A percentile compares a stretch with the other conserved stretches of the same genome.
Evolutionary conservation across 2,329 filamentous ascomycete species (phyloP).

Genomic region (Epichloe baconii): DNA sequence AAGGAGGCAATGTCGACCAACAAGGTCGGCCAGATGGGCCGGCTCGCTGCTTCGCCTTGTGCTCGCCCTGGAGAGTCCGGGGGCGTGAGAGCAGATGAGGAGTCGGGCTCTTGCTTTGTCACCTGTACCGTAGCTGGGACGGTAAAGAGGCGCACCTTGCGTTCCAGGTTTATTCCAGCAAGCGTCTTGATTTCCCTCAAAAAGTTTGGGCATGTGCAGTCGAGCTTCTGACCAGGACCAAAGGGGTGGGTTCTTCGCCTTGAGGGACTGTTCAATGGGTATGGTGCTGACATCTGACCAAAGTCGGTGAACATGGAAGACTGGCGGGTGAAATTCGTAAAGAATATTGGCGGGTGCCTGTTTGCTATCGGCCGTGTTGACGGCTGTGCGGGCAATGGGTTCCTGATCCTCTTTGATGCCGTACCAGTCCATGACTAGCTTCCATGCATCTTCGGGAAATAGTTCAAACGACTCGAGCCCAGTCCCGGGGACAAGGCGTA

Average conservation of each 20-base stretch:
- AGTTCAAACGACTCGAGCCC: conserved; percentile 62
- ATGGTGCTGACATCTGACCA: conserved; percentile 46
- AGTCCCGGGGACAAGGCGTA: conserved; percentile 59
- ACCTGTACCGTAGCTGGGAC: conserved; percentile 34
- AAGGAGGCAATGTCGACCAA: conserved; percentile 43
- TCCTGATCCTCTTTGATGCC: conserved; percentile 56
- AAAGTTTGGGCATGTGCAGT: conserved; percentile 62
- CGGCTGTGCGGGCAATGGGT: conserved; percentile 61
- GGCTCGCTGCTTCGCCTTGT: conserved; percentile 12
- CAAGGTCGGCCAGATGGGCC: conserved; percentile 27
- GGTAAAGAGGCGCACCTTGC: conserved; percentile 62
- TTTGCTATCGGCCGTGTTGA: conserved; percentile 49
- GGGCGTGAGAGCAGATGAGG: conserved; percentile 23
- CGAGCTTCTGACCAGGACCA: conserved; percentile 57
- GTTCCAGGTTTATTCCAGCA: conserved; percentile 51
- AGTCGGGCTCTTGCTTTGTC: conserved; percentile 20
- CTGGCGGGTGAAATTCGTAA: conserved; percentile 73
- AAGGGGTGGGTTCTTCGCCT: conserved; percentile 46
- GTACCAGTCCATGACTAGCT: conserved; percentile 70
- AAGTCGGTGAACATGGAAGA: conserved; percentile 75
- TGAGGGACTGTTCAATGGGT: conserved; percentile 43
- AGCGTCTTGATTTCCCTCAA: conserved; percentile 59
- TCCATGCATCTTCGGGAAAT: conserved; percentile 70
- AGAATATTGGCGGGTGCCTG: conserved; percentile 47
- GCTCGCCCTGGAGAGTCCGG: conserved; percentile 26